These are phyloP conservation scores for Trametopsis cervina DNA, from an alignment of 768 basidiomycete species.

Conservation along the genomic window DNA sequence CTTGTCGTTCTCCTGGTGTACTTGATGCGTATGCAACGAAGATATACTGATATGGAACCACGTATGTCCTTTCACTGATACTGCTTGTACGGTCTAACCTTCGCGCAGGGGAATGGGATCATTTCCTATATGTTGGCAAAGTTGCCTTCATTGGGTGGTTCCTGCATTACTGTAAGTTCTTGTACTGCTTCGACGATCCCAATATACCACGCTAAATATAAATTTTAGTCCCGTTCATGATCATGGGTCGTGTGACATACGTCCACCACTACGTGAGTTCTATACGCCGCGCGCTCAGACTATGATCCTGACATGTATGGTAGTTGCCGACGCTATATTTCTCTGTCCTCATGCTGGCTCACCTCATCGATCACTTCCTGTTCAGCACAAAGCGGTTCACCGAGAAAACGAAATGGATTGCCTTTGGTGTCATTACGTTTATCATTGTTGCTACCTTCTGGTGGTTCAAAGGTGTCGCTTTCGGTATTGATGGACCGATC, in stretches of 20 bases:
- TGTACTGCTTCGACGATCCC: no score
- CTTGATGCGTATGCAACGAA: conserved; percentile 76
- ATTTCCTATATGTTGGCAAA: conserved; percentile 89
- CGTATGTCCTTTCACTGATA: conserved; percentile 38
- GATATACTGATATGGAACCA: conserved; percentile 86
- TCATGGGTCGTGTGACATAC: conserved; percentile 98
- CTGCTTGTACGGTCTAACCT: no score
- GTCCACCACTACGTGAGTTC: conserved; percentile 87
- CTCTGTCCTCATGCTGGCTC: conserved; percentile 84
- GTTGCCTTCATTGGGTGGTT: conserved; percentile 89
- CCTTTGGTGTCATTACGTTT: conserved; percentile 57
- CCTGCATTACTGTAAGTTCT: conserved; percentile 79
- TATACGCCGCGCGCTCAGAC: no score
- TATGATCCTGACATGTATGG: not conserved
- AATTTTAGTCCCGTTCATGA: conserved; percentile 79
- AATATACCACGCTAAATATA: no score
- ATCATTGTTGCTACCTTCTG: conserved; percentile 76
- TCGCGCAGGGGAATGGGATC: conserved; percentile 78
- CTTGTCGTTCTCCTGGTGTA: conserved; percentile 56
- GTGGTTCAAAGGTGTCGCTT: conserved; percentile 90
- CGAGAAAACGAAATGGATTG: conserved; percentile 57
- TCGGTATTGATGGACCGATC: conserved; percentile 88
- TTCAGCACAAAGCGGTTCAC: conserved; percentile 69
- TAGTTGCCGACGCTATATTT: conserved; percentile 97
- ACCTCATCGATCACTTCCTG: conserved; percentile 88